Evolutionary conservation across 306 rosid genomes (phyloP).

Genomic region (Vigna unguiculata): DNA sequence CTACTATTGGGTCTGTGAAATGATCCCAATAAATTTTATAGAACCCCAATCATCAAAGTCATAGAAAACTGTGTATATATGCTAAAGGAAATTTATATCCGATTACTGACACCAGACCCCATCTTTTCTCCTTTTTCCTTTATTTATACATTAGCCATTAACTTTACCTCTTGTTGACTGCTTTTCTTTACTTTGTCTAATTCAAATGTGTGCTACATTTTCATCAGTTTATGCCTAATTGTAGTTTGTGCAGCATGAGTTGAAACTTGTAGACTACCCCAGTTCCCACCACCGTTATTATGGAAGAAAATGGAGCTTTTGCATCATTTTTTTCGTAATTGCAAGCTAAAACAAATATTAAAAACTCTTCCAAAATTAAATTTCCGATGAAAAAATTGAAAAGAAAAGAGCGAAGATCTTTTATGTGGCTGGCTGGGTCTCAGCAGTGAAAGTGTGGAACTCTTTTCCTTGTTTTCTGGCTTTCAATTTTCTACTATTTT

Average conservation of each 20-base stretch:
- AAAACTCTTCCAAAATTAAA: not conserved
- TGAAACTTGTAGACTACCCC: slow-evolving; percentile 35
- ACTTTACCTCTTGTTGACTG: slow-evolving; percentile 72
- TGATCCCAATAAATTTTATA: slow-evolving; percentile 68
- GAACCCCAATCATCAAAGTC: slow-evolving; percentile 73
- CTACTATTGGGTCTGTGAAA: slow-evolving; percentile 31
- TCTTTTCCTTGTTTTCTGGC: slow-evolving; percentile 61
- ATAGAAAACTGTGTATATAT: slow-evolving; percentile 57
- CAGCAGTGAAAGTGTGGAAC: not conserved
- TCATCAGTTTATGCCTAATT: slow-evolving; percentile 46
- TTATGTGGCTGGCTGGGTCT: slow-evolving; percentile 40
- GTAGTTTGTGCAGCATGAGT: slow-evolving; percentile 46
- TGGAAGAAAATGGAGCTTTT: not conserved
- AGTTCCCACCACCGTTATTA: slow-evolving; percentile 33
- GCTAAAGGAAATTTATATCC: slow-evolving; percentile 48
- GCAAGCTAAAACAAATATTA: not conserved
- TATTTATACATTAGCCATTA: slow-evolving; percentile 37
- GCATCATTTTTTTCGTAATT: not conserved
- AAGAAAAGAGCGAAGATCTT: not conserved
- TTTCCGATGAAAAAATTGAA: not conserved
- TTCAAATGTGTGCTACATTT: slow-evolving; percentile 39
- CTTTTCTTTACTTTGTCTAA: slow-evolving; percentile 60
- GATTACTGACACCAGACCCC: slow-evolving; percentile 62
- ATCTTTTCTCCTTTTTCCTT: slow-evolving; percentile 47
- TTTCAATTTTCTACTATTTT: slow-evolving; percentile 43